Base-by-base conservation (phyloP, 371 early-diverging fungal species). In the Mucor mucedo region DNA sequence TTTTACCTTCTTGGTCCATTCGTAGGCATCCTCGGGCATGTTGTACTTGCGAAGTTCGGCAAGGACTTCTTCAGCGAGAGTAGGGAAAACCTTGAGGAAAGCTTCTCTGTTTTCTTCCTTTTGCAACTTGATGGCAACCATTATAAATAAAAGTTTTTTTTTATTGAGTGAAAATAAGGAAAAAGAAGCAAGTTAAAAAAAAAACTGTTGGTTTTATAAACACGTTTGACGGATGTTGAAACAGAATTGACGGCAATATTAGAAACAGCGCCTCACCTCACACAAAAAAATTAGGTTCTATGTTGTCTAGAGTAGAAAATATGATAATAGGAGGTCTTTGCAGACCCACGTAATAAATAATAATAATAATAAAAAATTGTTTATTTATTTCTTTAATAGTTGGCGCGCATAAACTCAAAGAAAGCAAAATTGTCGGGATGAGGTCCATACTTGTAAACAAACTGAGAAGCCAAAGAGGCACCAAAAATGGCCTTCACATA, bases 401-500 rank as follows among this genome's bases (percentile, higher is more conserved):
- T 69, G 55, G 68, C 67, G 11, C 79, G 72, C 95, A 98, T 95
- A 75, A 91, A 98, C 76, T 96, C 97, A 78, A 98, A 98, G 90
- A 98, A 98, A 60, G 98, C 95, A 81, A 98, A 98, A 80, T 98
- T 97, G 63, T 89, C 87, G 49, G 99, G 98, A 56, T 89, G 85
- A 32, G 92, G 89, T 35, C 98, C 98, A 65, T 94, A 97, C 81
- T 92, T 89, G 87, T 98, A 98, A 57, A 98, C 92, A 70, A 98
- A 98, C 55, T 94, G 86, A 53, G 91, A 90, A 27, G 98, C 98
- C 55, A 98, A 72, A 75, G 90, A 94, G 30, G 92, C 87, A 60
- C 98, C 97, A 87, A 98, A 98, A 74, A 98, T 96, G 52, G 99
- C 97, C 75, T 93, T 90, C 61, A 96, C 91, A 73, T 98, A 98